These are phyloP conservation scores for Prunus mira DNA, from an alignment of 306 rosid species.

Conservation along the genomic window DNA sequence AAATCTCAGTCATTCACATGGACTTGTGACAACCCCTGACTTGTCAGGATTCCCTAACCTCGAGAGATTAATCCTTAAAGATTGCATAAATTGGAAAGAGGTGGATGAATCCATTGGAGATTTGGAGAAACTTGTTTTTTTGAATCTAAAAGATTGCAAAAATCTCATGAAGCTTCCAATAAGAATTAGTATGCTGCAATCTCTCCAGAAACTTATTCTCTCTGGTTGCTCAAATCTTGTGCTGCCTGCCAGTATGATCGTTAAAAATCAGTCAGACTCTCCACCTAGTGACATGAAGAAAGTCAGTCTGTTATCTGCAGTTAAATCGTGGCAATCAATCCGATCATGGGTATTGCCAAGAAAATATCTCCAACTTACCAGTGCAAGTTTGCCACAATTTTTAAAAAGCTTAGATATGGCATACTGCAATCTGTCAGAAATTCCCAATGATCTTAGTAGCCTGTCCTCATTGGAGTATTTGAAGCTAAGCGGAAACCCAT, in stretches of 20 bases:
- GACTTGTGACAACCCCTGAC: background rate
- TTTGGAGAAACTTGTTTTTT: background rate
- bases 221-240: slow-evolving; percentile 12
- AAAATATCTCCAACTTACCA: too few species aligned
- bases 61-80: background rate
- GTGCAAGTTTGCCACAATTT: background rate
- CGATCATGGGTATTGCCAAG: background rate
- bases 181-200: background rate
- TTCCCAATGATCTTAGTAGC: background rate
- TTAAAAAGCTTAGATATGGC: background rate
- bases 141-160: too few species aligned
- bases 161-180: background rate
- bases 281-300: background rate
- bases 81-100: background rate
- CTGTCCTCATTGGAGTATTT: background rate
- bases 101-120: slow-evolving; percentile 13
- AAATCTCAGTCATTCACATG: slow-evolving; percentile 1
- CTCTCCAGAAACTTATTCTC: slow-evolving; percentile 1
- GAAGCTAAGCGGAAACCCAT: background rate
- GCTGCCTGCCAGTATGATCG: background rate
- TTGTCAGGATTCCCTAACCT: background rate
- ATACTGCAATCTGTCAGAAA: background rate
- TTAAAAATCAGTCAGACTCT: too few species aligned
- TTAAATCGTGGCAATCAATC: background rate
- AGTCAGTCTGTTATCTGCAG: background rate